These are phyloP conservation scores for Dioszegia crocea DNA, from an alignment of 768 basidiomycete species.

Conservation along the genomic window DNA sequence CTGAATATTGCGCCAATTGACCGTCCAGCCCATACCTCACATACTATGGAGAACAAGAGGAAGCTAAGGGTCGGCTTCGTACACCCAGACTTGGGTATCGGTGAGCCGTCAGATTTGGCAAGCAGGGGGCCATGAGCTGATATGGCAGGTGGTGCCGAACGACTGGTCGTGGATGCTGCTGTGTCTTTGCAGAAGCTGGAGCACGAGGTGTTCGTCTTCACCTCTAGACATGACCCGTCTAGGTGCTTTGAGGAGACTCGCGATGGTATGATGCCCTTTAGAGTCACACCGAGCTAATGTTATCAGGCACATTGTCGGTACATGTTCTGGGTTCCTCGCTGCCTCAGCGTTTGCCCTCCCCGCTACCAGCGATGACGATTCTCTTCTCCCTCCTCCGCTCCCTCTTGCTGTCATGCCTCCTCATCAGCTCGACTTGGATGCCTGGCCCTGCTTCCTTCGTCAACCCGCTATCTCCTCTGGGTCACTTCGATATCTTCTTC, in stretches of 20 bases:
- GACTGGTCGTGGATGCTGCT: constrained; percentile 91
- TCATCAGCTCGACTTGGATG: constrained; percentile 54
- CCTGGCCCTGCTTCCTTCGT: constrained; percentile 31
- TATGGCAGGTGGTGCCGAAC: constrained; percentile 79
- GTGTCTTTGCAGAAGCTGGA: constrained; percentile 78
- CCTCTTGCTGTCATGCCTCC: constrained; percentile 67
- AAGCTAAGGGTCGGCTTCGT: constrained; percentile 66
- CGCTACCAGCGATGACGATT: constrained; percentile 63
- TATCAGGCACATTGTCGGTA: constrained; percentile 71
- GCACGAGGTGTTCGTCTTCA: constrained; percentile 82
- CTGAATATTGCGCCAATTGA: background rate
- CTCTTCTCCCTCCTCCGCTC: constrained; percentile 84
- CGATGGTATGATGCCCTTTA: constrained; percentile 73
- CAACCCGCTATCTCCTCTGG: constrained; percentile 34
- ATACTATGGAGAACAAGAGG: constrained; percentile 1
- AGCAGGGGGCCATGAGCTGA: constrained; percentile 1
- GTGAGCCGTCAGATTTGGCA: constrained; percentile 51
- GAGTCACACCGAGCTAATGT: background rate
- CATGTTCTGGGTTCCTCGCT: constrained; percentile 69
- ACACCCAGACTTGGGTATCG: constrained; percentile 92
- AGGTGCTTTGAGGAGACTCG: constrained; percentile 92
- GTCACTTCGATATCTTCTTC: constrained; percentile 70
- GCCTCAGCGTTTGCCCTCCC: constrained; percentile 72
- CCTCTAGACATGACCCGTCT: constrained; percentile 79
- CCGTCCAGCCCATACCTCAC: no score